These are phyloP conservation scores for Juglanconis oblonga DNA, from an alignment of 2,329 filamentous ascomycete species.

Conservation along the genomic window DNA sequence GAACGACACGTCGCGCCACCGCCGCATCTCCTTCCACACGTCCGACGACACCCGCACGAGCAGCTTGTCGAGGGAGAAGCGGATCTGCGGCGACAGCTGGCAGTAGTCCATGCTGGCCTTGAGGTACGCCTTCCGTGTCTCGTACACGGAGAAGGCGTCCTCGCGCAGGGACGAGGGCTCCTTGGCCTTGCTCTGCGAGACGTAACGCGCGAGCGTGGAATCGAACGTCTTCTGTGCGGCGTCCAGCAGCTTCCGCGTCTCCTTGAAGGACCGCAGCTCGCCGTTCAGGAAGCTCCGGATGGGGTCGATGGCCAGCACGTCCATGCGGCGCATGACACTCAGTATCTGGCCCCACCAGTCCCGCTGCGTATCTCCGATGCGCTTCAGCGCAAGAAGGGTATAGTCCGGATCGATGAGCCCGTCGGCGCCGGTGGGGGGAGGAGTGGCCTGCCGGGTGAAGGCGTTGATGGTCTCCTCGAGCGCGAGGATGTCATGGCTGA, in stretches of 20 bases:
- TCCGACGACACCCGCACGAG: conserved; percentile 82
- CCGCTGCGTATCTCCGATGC: conserved; percentile 78
- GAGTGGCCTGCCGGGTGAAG: conserved; percentile 74
- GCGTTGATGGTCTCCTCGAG: conserved; percentile 77
- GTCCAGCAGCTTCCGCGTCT: conserved; percentile 73
- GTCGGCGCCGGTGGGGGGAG: conserved; percentile 72
- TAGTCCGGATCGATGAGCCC: conserved; percentile 93
- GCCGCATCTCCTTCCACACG: conserved; percentile 82
- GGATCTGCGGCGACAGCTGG: conserved; percentile 79
- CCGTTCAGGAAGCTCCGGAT: conserved; percentile 73
- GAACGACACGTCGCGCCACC: conserved; percentile 62
- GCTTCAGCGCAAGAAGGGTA: conserved; percentile 79
- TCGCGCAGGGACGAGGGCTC: conserved; percentile 88
- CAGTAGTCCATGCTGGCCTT: conserved; percentile 94
- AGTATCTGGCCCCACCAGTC: conserved; percentile 84
- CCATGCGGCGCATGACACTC: conserved; percentile 71
- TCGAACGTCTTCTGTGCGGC: conserved; percentile 82
- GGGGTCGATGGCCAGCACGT: conserved; percentile 75
- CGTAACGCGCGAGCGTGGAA: conserved; percentile 74
- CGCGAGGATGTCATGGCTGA: conserved; percentile 61
- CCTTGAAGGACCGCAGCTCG: conserved; percentile 84
- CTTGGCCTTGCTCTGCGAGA: conserved; percentile 85
- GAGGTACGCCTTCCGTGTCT: conserved; percentile 85
- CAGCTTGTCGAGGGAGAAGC: conserved; percentile 79
- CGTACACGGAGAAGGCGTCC: conserved; percentile 93